Evolutionary conservation across 257 asterid genomes (phyloP).

Genomic region (Petrea volubilis): DNA sequence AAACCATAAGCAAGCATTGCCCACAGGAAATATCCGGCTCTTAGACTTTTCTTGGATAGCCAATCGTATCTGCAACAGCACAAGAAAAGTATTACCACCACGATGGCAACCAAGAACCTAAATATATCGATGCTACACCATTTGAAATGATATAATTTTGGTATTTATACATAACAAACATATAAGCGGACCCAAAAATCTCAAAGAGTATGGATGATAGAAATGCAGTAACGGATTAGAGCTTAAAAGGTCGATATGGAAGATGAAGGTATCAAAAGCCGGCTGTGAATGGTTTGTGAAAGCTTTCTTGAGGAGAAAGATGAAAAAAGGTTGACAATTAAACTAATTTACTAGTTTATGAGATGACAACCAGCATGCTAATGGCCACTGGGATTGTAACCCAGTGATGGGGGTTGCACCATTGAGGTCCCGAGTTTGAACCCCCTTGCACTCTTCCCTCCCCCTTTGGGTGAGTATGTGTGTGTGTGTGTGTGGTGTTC

Average conservation of each 20-base stretch:
- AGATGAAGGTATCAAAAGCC: too few species aligned
- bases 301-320: too few species aligned
- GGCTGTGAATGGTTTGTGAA: too few species aligned
- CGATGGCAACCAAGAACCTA: background rate
- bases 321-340: too few species aligned
- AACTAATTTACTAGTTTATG: too few species aligned
- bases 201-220: background rate
- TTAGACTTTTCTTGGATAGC: conserved; percentile 63
- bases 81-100: background rate
- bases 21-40: conserved; percentile 76
- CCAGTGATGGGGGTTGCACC: too few species aligned
- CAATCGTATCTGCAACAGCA: conserved; percentile 68
- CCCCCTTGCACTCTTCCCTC: too few species aligned
- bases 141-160: background rate
- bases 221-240: background rate
- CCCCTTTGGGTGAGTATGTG: too few species aligned
- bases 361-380: too few species aligned
- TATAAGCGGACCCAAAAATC: background rate
- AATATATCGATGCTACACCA: background rate
- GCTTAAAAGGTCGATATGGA: background rate
- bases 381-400: too few species aligned
- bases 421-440: too few species aligned
- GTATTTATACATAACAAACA: background rate
- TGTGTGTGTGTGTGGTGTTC: too few species aligned
- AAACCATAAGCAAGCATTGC: conserved; percentile 87